Percentiles rank a stretch among this genome's conserved stretches.
Conservation (phyloP, 129 eudicot genomes). For the Ambrosia trifida region DNA sequence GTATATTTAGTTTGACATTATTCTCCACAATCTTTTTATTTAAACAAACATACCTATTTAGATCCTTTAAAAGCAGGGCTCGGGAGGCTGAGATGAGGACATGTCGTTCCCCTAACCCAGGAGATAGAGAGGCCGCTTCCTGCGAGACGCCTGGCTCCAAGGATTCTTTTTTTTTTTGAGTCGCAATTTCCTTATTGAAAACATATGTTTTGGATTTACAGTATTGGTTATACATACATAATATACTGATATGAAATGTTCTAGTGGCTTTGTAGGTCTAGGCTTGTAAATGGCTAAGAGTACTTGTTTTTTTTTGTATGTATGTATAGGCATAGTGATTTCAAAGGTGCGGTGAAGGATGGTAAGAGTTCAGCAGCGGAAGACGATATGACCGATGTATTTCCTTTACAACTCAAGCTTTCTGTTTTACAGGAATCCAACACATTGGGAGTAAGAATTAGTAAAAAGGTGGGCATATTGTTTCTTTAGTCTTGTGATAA, state of each 20-base stretch:
- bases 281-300: neutral
- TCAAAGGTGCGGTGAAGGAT: slow-evolving; percentile 54
- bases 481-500: neutral
- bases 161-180: too few relatives aligned
- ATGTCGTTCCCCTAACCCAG: too few relatives aligned
- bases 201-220: slow-evolving; percentile 14
- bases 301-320: slow-evolving; percentile 1
- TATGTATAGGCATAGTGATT: slow-evolving; percentile 74
- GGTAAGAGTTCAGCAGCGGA: slow-evolving; percentile 55
- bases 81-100: too few relatives aligned
- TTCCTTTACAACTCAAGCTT: slow-evolving; percentile 92
- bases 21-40: neutral
- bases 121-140: too few relatives aligned
- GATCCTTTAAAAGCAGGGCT: too few relatives aligned
- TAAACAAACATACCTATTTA: too few relatives aligned
- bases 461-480: slow-evolving; percentile 69
- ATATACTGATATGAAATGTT: neutral
- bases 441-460: slow-evolving; percentile 73
- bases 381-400: slow-evolving; percentile 90
- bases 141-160: too few relatives aligned
- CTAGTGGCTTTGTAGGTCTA: slow-evolving; percentile 10
- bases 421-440: slow-evolving; percentile 66
- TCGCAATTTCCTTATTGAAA: too few relatives aligned
- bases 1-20: neutral
- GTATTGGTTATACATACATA: neutral